phyloP scores from a whole-genome alignment of 257 asterid species.

The Gentiana macrophylla region DNA sequence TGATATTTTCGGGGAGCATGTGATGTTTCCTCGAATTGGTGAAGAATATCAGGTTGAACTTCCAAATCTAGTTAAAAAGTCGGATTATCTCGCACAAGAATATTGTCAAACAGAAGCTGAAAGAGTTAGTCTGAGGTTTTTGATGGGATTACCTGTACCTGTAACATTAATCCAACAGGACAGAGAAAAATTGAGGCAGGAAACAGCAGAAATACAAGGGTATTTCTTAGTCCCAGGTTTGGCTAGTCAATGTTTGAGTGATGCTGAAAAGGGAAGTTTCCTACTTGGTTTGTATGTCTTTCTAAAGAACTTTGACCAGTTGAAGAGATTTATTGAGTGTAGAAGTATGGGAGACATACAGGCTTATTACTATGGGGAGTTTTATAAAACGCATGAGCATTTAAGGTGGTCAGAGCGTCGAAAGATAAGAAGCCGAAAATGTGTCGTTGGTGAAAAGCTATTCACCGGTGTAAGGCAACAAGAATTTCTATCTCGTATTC shows the following conservation, averaged over 20 bases:
- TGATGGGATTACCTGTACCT: conserved; percentile 36
- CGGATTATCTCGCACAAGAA: conserved; percentile 5
- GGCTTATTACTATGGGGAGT: conserved; percentile 49
- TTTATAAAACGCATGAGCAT: conserved; percentile 40
- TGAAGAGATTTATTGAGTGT: conserved; percentile 39
- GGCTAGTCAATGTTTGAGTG: conserved; percentile 32
- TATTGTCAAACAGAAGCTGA: conserved; percentile 6
- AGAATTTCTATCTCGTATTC: conserved; percentile 49
- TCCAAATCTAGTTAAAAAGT: conserved; percentile 23
- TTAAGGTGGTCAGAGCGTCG: conserved; percentile 52
- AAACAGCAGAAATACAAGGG: conserved; percentile 5
- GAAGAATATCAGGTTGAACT: conserved; percentile 50
- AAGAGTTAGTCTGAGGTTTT: conserved; percentile 12
- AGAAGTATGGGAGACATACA: conserved; percentile 40
- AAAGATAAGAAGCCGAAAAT: conserved; percentile 34
- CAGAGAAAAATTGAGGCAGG: conserved; percentile 10
- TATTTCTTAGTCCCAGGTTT: conserved; percentile 37
- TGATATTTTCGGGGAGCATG: conserved; percentile 29
- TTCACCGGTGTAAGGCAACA: conserved; percentile 67
- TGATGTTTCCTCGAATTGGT: conserved; percentile 48
- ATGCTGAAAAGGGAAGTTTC: conserved; percentile 39
- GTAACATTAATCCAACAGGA: conserved; percentile 16
- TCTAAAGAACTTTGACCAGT: conserved; percentile 47
- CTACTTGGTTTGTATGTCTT: conserved; percentile 55
- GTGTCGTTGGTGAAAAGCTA: conserved; percentile 48